phyloP scores from a whole-genome alignment of 2,329 filamentous ascomycete genomes.

The Penicillium psychrosexuale region DNA sequence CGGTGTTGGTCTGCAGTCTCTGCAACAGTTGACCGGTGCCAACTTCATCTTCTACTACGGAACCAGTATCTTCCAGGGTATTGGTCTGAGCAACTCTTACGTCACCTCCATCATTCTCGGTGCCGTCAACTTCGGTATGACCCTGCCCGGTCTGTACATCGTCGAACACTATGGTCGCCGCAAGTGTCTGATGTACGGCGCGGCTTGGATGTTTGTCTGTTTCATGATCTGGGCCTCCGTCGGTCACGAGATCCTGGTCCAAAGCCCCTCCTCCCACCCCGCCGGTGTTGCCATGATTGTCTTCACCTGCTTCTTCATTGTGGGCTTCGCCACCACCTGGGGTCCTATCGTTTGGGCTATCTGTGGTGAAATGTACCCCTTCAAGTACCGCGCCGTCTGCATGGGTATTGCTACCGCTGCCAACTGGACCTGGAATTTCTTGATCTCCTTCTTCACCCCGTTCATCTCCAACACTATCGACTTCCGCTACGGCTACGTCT shows the following conservation, averaged over 20 bases:
- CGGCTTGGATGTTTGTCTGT: constrained; percentile 66
- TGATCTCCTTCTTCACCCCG: constrained; percentile 74
- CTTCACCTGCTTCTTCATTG: constrained; percentile 71
- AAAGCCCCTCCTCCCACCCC: constrained; percentile 41
- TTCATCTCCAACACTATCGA: constrained; percentile 72
- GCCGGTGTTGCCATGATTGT: constrained; percentile 68
- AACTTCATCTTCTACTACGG: constrained; percentile 54
- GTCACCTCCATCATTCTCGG: constrained; percentile 65
- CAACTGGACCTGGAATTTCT: constrained; percentile 77
- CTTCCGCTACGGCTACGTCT: constrained; percentile 75
- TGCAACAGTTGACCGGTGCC: constrained; percentile 50
- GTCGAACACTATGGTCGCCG: constrained; percentile 69
- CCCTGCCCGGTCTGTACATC: constrained; percentile 66
- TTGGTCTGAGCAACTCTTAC: constrained; percentile 64
- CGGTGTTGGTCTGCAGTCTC: constrained; percentile 46
- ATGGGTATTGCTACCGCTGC: constrained; percentile 74
- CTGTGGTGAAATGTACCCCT: constrained; percentile 46
- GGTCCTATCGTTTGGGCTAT: constrained; percentile 56
- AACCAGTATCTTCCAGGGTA: constrained; percentile 62
- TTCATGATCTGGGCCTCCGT: constrained; percentile 58
- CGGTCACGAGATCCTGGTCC: constrained; percentile 48
- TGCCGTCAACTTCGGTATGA: constrained; percentile 66
- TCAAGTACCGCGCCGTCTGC: constrained; percentile 63
- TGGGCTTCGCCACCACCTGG: constrained; percentile 69
- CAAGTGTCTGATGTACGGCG: constrained; percentile 64